These are phyloP conservation scores for Tetraselmis striata DNA, from an alignment of 139 green algal genomes.

Conservation along the genomic window DNA sequence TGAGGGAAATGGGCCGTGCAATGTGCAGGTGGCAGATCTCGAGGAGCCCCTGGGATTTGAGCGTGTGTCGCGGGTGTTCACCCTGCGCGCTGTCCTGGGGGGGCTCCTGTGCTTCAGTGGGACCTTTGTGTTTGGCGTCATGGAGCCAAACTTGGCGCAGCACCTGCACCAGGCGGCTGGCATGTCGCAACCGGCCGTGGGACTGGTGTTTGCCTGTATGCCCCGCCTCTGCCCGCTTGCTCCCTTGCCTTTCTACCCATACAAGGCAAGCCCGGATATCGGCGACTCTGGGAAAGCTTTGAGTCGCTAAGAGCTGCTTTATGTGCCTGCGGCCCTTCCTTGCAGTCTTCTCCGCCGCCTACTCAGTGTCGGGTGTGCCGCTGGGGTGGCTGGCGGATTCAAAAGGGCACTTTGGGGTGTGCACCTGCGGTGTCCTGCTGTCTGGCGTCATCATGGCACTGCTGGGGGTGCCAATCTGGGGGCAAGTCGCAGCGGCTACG, in stretches of 20 bases:
- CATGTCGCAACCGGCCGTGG: not conserved
- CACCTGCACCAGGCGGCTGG: not conserved
- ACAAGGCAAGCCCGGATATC: too few relatives aligned
- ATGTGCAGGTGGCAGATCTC: too few relatives aligned
- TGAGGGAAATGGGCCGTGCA: too few relatives aligned
- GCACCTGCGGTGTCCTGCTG: not conserved
- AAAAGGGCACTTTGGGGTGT: not conserved
- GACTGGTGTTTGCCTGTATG: not conserved
- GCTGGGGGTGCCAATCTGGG: not conserved
- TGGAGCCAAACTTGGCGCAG: not conserved
- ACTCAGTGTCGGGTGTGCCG: not conserved
- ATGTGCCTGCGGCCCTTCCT: too few relatives aligned
- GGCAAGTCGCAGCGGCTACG: not conserved
- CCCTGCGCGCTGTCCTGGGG: not conserved
- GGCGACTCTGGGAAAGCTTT: too few relatives aligned
- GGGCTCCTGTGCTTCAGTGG: not conserved
- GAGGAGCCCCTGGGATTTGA: not conserved
- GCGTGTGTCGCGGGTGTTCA: not conserved
- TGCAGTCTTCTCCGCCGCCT: not conserved
- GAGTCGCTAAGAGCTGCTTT: too few relatives aligned
- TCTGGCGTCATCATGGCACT: not conserved
- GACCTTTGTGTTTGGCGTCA: not conserved
- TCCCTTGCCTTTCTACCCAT: too few relatives aligned
- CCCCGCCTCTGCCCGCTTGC: not conserved
- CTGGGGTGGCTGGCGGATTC: not conserved